Percentiles rank a stretch among this genome's conserved stretches.
These are phyloP conservation scores for Camelina sativa DNA, from an alignment of 345 rosid genomes.

Conservation along the genomic window DNA sequence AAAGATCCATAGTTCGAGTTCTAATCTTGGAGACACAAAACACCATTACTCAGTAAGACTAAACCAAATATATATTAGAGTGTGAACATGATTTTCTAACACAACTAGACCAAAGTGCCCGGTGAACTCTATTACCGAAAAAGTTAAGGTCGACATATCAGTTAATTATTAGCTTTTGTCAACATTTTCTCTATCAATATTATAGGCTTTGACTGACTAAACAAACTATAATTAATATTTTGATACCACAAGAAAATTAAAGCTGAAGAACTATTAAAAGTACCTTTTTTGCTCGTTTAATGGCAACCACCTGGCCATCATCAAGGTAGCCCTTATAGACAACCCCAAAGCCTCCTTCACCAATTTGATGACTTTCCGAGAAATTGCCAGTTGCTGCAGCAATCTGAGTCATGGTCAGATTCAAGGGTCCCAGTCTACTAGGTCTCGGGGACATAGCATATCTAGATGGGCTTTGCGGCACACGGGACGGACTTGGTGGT, in stretches of 20 bases:
- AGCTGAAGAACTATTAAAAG: constrained; percentile 13
- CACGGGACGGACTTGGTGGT: constrained; percentile 66
- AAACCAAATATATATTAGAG: constrained; percentile 8
- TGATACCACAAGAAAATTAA: constrained; percentile 2
- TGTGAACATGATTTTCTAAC: not conserved
- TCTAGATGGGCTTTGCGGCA: constrained; percentile 90
- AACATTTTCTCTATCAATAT: not conserved
- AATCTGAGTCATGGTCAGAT: constrained; percentile 65
- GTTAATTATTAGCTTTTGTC: not conserved
- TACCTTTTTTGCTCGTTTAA: constrained; percentile 97
- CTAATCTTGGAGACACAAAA: constrained; percentile 17
- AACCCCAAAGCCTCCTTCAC: constrained; percentile 94
- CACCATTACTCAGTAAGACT: constrained; percentile 9
- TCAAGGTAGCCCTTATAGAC: constrained; percentile 81
- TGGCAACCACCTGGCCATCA: constrained; percentile 78
- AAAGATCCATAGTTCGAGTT: constrained; percentile 13
- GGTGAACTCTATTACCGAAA: not conserved
- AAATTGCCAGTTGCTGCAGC: constrained; percentile 72
- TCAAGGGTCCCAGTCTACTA: constrained; percentile 63
- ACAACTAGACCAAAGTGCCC: not conserved
- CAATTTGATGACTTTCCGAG: constrained; percentile 64
- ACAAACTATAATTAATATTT: not conserved
- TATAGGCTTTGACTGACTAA: not conserved
- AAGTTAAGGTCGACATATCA: not conserved
- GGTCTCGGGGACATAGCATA: constrained; percentile 78